These are phyloP conservation scores for Daldinia concentrica DNA, from an alignment of 495 filamentous ascomycete species.

Conservation along the genomic window DNA sequence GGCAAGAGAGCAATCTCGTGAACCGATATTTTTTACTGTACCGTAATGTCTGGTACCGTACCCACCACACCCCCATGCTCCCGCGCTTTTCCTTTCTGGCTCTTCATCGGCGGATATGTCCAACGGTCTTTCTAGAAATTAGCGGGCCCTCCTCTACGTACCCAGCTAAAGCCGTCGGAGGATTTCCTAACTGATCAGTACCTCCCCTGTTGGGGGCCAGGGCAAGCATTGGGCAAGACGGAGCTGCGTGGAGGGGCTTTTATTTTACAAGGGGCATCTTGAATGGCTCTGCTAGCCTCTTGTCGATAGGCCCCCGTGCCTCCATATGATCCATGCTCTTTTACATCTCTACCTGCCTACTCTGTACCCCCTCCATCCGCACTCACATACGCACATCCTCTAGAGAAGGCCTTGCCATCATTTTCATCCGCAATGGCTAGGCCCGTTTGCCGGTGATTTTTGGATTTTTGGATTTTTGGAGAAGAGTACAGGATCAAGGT, in stretches of 20 bases:
- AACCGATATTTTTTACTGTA: slow-evolving; percentile 51
- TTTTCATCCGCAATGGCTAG: slow-evolving; percentile 45
- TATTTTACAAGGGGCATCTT: slow-evolving; percentile 39
- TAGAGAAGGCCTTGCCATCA: slow-evolving; percentile 44
- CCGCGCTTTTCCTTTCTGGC: slow-evolving; percentile 52
- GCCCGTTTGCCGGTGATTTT: slow-evolving; percentile 41
- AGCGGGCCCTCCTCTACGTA: slow-evolving; percentile 51
- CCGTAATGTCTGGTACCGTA: slow-evolving; percentile 30
- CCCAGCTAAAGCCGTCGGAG: slow-evolving; percentile 51
- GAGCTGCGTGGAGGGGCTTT: slow-evolving; percentile 45
- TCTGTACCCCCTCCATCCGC: slow-evolving; percentile 45
- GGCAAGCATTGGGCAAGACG: slow-evolving; percentile 41
- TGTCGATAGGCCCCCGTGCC: slow-evolving; percentile 48
- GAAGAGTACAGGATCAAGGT: slow-evolving; percentile 34
- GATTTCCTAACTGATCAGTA: slow-evolving; percentile 59
- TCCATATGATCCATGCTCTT: slow-evolving; percentile 49
- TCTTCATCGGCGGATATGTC: slow-evolving; percentile 54
- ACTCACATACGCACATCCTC: slow-evolving; percentile 27
- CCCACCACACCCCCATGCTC: slow-evolving; percentile 39
- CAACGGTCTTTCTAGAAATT: slow-evolving; percentile 60
- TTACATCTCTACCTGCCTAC: slow-evolving; percentile 49
- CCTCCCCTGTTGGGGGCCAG: slow-evolving; percentile 48
- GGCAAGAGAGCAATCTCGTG: slow-evolving; percentile 48
- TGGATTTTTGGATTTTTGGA: slow-evolving; percentile 20
- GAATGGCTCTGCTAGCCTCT: slow-evolving; percentile 42